Base-by-base conservation (phyloP, 2,329 filamentous ascomycete genomes). In the Drechslerella dactyloides region DNA sequence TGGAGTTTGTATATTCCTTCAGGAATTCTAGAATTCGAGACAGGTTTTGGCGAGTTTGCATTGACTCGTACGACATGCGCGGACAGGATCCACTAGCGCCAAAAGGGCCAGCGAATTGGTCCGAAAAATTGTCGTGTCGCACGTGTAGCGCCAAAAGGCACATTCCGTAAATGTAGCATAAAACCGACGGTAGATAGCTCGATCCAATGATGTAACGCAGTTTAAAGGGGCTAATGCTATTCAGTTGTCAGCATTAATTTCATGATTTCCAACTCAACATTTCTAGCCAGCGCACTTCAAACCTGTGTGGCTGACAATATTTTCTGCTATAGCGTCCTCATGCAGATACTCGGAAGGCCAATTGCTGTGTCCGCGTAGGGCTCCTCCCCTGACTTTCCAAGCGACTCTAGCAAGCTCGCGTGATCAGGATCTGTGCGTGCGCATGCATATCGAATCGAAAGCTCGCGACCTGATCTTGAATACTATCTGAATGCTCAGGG, bases 101-200 rank as follows among this genome's bases (percentile, higher is more conserved):
- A 51, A 53, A 55, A 63, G 27, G 56, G 48, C 46, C 23, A 50
- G 58, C 17, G 37, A 58, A 23, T 65, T 60, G 68, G 68, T 65
- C 68, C 68, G 68, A 72, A 72, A 72, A 72, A 65, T 72, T 72
- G 68, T 72, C 60, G 60, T n/a, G n/a, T 72, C 24, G 40, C 37
- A 55, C 60, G 17, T 60, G 42, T 15, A 61, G 57, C 68, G 60
- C 60, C 17, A 10, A 40, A 15, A 63, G 15, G 54, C 37, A 50
- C 58, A 63, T 63, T 70, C 58, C 65, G 59, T 30, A 63, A 63
- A 65, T 42, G 59, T 60, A 72, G 48, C 55, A 56, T 60, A 40
- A 72, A 72, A 52, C 60, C 68, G 60, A 72, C 56, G 53, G 8
- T 50, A 7, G 51, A 56, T 44, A 56, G 27, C 3, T 33, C 3